These are phyloP conservation scores for Hypoxylon sp. DNA, from an alignment of 2,329 filamentous ascomycete species.

Conservation along the genomic window DNA sequence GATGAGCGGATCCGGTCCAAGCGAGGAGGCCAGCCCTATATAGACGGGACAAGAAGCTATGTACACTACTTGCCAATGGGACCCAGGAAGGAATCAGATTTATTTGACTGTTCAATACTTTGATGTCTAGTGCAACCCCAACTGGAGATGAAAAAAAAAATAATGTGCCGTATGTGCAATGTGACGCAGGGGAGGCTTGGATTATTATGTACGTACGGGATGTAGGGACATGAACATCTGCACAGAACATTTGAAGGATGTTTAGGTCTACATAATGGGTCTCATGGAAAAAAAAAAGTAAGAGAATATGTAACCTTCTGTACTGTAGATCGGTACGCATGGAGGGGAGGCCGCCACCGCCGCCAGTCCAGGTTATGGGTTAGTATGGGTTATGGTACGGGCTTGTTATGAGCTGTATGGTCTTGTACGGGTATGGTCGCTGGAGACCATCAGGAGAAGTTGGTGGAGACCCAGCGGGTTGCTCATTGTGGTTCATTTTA, in stretches of 20 bases:
- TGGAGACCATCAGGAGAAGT: slow-evolving; percentile 45
- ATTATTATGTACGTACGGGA: slow-evolving; percentile 43
- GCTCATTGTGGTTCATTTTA: slow-evolving; percentile 48
- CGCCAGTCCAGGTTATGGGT: slow-evolving; percentile 28
- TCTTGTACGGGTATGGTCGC: slow-evolving; percentile 32
- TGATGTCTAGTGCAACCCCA: slow-evolving; percentile 45
- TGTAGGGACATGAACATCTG: slow-evolving; percentile 34
- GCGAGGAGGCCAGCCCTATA: slow-evolving; percentile 48
- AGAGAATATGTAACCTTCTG: slow-evolving; percentile 39
- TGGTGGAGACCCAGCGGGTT: slow-evolving; percentile 45
- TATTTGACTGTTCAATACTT: slow-evolving; percentile 27
- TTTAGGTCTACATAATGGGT: slow-evolving; percentile 28
- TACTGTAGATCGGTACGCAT: slow-evolving; percentile 45
- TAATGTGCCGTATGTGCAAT: slow-evolving; percentile 44
- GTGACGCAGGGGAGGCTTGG: slow-evolving; percentile 50
- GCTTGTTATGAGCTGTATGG: neutral
- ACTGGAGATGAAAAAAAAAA: slow-evolving; percentile 26
- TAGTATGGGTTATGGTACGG: slow-evolving; percentile 21
- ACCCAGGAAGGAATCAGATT: slow-evolving; percentile 32
- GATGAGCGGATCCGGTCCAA: slow-evolving; percentile 48
- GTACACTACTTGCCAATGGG: slow-evolving; percentile 16
- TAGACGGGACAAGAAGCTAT: slow-evolving; percentile 40
- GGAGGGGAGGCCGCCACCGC: slow-evolving; percentile 44
- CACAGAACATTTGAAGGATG: slow-evolving; percentile 40
- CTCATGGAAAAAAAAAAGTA: slow-evolving; percentile 25